Evolutionary conservation across 257 asterid species (phyloP).

Genomic region (Jacaranda copaia): DNA sequence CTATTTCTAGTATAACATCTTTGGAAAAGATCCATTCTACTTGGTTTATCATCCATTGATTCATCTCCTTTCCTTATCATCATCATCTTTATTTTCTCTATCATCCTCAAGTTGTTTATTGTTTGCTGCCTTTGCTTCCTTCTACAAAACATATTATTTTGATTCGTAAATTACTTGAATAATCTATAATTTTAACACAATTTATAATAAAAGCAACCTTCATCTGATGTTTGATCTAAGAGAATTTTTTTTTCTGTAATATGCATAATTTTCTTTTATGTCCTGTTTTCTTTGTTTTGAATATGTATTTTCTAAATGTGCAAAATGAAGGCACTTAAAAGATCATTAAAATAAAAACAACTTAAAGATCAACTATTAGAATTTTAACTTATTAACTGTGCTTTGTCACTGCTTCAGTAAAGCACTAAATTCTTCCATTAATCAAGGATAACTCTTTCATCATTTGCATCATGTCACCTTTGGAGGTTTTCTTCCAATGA

Average conservation of each 20-base stretch:
- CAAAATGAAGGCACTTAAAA: too few relatives aligned
- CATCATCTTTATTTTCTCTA: background rate
- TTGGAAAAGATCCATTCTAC: conserved; percentile 4
- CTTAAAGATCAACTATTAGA: too few relatives aligned
- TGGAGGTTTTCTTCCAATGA: background rate
- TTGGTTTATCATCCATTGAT: background rate
- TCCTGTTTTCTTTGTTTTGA: background rate
- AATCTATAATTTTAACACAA: background rate
- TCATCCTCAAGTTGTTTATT: background rate
- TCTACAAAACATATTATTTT: background rate
- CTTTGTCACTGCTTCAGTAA: background rate
- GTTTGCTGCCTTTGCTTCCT: background rate
- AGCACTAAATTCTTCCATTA: conserved; percentile 11
- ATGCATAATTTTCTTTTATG: background rate
- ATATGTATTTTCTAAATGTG: too few relatives aligned
- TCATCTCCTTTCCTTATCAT: background rate
- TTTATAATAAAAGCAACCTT: background rate
- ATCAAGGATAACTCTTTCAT: background rate
- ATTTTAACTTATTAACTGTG: too few relatives aligned
- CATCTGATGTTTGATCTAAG: background rate
- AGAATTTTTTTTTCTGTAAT: conserved; percentile 16
- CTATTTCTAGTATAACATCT: conserved; percentile 21
- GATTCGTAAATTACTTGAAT: background rate
- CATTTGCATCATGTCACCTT: background rate
- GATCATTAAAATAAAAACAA: too few relatives aligned